These are phyloP conservation scores for Chlorella sp. DNA, from an alignment of 139 green algal genomes.

Conservation along the genomic window DNA sequence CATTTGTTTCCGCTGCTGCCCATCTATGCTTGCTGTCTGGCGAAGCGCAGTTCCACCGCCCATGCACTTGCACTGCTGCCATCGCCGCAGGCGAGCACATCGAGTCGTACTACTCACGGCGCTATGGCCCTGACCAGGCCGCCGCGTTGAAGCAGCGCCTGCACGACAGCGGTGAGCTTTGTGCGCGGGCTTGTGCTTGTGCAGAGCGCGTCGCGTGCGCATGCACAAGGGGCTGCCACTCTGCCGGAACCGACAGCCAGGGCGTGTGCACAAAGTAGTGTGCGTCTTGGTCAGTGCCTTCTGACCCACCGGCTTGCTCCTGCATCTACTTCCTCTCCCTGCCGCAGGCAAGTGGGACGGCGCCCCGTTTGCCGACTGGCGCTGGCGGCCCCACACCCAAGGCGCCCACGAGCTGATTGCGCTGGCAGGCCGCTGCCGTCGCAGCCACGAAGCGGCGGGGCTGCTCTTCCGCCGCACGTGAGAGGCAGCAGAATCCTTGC, in stretches of 20 bases:
- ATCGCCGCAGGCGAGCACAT: not conserved
- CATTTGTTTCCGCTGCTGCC: too few relatives aligned
- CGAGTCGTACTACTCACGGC: not conserved
- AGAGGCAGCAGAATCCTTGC: too few relatives aligned
- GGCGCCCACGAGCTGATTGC: not conserved
- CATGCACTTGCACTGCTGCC: too few relatives aligned
- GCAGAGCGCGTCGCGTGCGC: too few relatives aligned
- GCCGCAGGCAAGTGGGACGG: not conserved
- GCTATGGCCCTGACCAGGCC: not conserved
- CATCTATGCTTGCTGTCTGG: too few relatives aligned
- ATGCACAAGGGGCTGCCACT: too few relatives aligned
- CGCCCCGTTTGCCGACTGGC: conserved; percentile 8
- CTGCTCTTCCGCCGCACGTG: not conserved
- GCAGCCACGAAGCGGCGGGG: too few relatives aligned
- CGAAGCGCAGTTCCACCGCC: too few relatives aligned
- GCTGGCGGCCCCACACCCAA: not conserved
- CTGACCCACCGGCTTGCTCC: too few relatives aligned
- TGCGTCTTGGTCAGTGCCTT: too few relatives aligned
- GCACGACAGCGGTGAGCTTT: conserved; percentile 17
- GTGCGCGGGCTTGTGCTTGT: not conserved
- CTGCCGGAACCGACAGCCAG: too few relatives aligned
- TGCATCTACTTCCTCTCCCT: not conserved
- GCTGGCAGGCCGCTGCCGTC: not conserved
- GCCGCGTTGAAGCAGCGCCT: not conserved
- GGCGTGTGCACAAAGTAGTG: too few relatives aligned